Base-by-base conservation (phyloP, 441 rosid genomes). In the Arabidopsis lyrata region DNA sequence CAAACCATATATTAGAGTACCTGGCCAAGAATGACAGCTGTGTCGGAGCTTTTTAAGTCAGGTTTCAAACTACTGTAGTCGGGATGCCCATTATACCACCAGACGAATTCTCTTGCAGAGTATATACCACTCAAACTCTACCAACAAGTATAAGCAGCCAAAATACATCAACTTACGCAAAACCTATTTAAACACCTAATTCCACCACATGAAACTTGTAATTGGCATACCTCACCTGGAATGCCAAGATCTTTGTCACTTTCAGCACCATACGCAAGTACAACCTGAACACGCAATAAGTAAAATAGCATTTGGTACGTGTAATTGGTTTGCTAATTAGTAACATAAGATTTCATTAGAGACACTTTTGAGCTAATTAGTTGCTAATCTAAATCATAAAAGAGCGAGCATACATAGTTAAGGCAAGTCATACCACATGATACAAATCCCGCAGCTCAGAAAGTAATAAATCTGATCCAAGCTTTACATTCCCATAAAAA, bases 81-180 rank as follows among this genome's bases (percentile, higher is more conserved):
- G 0, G 95, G 98, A 74, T 92, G 99, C 58, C 96, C 98, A 78
- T 89, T 95, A 81, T 95, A 92, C 97, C 98, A 91, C 97, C 98
- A 92, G 48, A 95, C 96, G 77, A 95, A 89, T 86, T 95, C 97
- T 81, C 96, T 88, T 32, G 99, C 97, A 0, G 97, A 91, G 83
- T 84, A 83, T 80, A 95, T 72, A 47, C 97, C 98, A 29, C 35
- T 60, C 79, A 90, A 77, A 70, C 77, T 81, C 98, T 92, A 81
- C 45, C 52, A 52, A 62, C 14, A 65, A n/a, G 54, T 49, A 48
- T 68, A 70, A 48, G 54, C 31, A 67, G 66, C 70, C 16, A 36
- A 72, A 59, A 56, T 2, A 47, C 27, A 38, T 29, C 13, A 50
- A 44, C 42, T 31, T 65, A 34, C 42, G 16, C 36, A 61, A 44